phyloP scores from a whole-genome alignment of 2,329 filamentous ascomycete genomes.

The Orbilia quercus region DNA sequence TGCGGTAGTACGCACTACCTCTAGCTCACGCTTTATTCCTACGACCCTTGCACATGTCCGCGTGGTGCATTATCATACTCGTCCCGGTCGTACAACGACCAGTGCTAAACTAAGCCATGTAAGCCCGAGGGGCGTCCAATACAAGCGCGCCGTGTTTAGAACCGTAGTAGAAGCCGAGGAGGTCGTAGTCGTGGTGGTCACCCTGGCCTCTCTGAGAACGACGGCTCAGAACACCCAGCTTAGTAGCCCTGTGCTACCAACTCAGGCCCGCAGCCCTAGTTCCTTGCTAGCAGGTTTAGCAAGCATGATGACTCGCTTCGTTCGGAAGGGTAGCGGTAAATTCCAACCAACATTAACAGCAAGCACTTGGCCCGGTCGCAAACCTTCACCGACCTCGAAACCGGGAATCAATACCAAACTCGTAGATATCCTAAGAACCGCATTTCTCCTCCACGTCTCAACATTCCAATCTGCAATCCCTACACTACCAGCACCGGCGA shows the following conservation, averaged over 20 bases:
- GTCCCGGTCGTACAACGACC: too few relatives aligned
- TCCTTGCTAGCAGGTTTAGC: neutral
- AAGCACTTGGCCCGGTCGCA: neutral
- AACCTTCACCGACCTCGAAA: neutral
- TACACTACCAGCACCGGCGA: neutral
- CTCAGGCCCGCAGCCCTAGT: neutral
- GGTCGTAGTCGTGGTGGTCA: neutral
- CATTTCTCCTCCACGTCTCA: neutral
- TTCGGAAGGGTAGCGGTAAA: neutral
- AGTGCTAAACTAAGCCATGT: neutral
- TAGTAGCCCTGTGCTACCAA: neutral
- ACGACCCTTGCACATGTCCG: neutral
- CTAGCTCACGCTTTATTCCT: neutral
- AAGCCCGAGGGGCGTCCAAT: neutral
- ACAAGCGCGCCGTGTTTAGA: neutral
- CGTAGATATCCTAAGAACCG: too few relatives aligned
- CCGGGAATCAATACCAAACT: too few relatives aligned
- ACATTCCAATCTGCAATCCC: neutral
- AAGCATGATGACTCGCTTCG: neutral
- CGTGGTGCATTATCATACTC: neutral
- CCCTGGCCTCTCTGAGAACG: neutral
- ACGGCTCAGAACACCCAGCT: neutral
- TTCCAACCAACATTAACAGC: neutral
- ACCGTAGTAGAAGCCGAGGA: neutral
- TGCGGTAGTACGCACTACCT: neutral